A percentile compares a stretch with the other conserved stretches of the same genome.
Evolutionary conservation across 768 basidiomycete species (phyloP).

Genomic region (Kwoniella heveanensis): DNA sequence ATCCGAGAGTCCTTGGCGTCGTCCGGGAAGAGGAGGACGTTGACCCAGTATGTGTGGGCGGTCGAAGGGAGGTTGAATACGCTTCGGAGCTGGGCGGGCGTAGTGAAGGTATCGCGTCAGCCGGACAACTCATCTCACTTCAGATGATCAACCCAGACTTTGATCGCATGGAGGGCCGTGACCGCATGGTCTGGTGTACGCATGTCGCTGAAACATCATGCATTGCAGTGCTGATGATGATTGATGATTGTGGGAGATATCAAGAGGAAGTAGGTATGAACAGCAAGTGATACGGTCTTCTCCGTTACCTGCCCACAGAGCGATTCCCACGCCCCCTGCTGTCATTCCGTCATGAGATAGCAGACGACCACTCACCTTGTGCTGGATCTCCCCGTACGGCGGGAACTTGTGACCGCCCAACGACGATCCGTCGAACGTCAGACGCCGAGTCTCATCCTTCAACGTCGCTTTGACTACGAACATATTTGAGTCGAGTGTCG

Average conservation of each 20-base stretch:
- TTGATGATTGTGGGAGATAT: background rate
- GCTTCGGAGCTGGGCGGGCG: constrained; percentile 36
- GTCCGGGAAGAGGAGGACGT: constrained; percentile 49
- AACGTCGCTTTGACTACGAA: constrained; percentile 54
- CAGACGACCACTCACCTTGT: constrained; percentile 39
- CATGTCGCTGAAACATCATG: too few relatives aligned
- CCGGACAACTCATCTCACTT: background rate
- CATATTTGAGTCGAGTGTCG: constrained; percentile 6
- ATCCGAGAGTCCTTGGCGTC: constrained; percentile 43
- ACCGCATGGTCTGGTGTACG: too few relatives aligned
- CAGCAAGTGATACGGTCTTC: background rate
- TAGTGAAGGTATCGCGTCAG: background rate
- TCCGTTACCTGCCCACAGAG: background rate
- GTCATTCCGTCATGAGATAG: background rate
- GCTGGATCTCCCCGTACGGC: constrained; percentile 41
- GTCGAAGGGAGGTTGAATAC: constrained; percentile 50
- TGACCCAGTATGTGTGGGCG: constrained; percentile 50
- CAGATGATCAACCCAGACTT: background rate
- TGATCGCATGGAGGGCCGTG: too few relatives aligned
- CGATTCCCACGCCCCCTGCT: background rate
- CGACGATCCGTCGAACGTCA: constrained; percentile 33
- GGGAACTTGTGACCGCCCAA: constrained; percentile 36
- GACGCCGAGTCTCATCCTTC: constrained; percentile 50
- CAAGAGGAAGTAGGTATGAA: background rate
- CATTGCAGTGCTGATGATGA: too few relatives aligned